Base-by-base conservation (phyloP, 2,329 filamentous ascomycete species). In the Xylariaceae sp. region DNA sequence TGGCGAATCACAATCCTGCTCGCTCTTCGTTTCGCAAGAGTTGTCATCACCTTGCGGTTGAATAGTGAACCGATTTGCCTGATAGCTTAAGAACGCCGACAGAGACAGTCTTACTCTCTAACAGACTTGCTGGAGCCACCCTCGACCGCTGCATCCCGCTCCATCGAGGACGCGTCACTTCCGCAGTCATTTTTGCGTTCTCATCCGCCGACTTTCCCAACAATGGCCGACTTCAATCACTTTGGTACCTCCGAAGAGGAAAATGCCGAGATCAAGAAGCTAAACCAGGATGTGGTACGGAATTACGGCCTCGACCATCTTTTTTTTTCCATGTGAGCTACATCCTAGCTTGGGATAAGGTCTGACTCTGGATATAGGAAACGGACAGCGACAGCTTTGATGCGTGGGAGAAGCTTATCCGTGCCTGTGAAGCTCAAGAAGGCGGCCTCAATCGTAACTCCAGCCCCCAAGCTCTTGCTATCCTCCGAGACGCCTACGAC, bases 381-480 rank as follows among this genome's bases (percentile, higher is more conserved):
- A 70, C 73, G 63, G 89, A 96, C 62, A 81, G 89, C 12, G 94
- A 99, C 71, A 92, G 89, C 68, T 97, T 96, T 67, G 92, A 96
- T 65, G 81, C 83, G 57, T 99, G 94, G 94, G 92, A 97, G 73
- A 92, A 90, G 71, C 83, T 97, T 53, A 85, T 96, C 62, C 85
- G 85, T 64, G 85, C 86, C 47, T 89, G 87, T 61, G 90, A 96
- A 70, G 79, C 80, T 47, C 85, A 96, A 59, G 94, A 99, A 68
- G 92, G 92, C 57, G 94, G 92, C 53, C 81, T 99, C 59, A 96
- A 95, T 70, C 88, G 94, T 64, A 99, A 99, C 74, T 97, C 94
- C 40, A 96, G 89, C 69, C 92, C 94, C 0, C 89, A 95, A 67
- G 89, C 94, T 26, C 91, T 99, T 64, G 86, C 90, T 18, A 86